Evolutionary conservation across 1,284 basidiomycete genomes (phyloP), one percentile per base, ranked within the genome.

Genomic region (Porogramme epimiltina): DNA sequence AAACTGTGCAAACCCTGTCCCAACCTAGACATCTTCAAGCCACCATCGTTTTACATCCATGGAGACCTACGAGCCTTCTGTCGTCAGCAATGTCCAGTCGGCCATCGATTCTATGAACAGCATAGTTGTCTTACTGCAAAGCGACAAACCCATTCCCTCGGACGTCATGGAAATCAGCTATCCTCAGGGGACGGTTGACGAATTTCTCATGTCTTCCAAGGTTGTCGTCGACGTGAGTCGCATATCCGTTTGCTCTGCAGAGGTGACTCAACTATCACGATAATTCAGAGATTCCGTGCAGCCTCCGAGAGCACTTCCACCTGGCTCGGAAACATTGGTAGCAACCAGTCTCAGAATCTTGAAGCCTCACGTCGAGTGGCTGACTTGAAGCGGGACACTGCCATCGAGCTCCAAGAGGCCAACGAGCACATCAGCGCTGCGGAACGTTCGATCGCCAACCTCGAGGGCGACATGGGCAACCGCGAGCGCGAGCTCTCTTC

Each of bases 91-190:
- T 18, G 50, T 51, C 24, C 43, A 24, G 15, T 23, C 19, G 15
- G 44, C 51, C 15, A 34, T 52, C 26, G 23, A 16, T 9, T 42
- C 36, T 3, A 28, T 52, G 19, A 52, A 52, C 39, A 28, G 25
- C 9, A 48, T 52, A n/a, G 36, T 52, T 24, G 16, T 39, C 26
- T 13, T 31, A 13, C 20, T 52, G 2, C 42, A 48, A 37, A 18
- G 37, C 4, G 51, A 48, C 22, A 3, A 19, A 1, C 46, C 51
- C 9, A 36, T 52, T 19, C 19, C 42, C 2, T 40, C 46, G 5
- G 51, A 52, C 19, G 44, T 52, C 23, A 16, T 48, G 18, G 46
- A 48, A 20, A 22, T 44, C 15, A 52, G 41, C 37, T 52, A 48
- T 18, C 25, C 51, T 8, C 41, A 48, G n/a, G 18, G 26, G 3